Evolutionary conservation across 2,329 filamentous ascomycete species (phyloP).

Genomic region (Colletotrichum paranaense): DNA sequence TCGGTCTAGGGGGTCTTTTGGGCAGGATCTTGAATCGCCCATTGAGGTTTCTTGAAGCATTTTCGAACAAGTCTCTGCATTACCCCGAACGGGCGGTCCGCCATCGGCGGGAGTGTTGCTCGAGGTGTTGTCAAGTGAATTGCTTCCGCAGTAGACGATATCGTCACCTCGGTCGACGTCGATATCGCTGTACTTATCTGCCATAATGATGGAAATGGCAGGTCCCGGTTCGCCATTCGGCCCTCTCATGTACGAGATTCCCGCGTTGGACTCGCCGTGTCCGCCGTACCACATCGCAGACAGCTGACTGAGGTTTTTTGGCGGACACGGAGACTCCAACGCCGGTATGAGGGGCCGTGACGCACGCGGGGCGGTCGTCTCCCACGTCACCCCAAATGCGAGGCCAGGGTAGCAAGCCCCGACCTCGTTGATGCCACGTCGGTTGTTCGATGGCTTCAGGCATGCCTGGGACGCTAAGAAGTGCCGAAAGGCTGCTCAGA

Average conservation of each 20-base stretch:
- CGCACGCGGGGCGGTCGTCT: too few relatives aligned
- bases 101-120: constrained; percentile 1
- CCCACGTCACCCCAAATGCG: too few relatives aligned
- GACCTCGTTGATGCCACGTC: too few relatives aligned
- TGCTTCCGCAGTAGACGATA: constrained; percentile 43
- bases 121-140: constrained; percentile 32
- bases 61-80: constrained; percentile 12
- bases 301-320: constrained; percentile 55
- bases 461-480: too few relatives aligned
- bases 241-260: constrained; percentile 59
- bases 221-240: constrained; percentile 44
- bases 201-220: constrained; percentile 67
- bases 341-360: too few relatives aligned
- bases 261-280: constrained; percentile 59
- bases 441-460: too few relatives aligned
- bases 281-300: constrained; percentile 63
- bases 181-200: constrained; percentile 43
- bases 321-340: too few relatives aligned
- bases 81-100: constrained; percentile 18
- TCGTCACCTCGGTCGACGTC: constrained; percentile 41
- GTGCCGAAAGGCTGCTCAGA: too few relatives aligned
- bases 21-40: not conserved
- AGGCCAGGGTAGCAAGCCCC: too few relatives aligned
- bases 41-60: not conserved
- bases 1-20: not conserved